These are phyloP conservation scores for Chalciporus piperatus DNA, from an alignment of 768 basidiomycete genomes.

Conservation along the genomic window DNA sequence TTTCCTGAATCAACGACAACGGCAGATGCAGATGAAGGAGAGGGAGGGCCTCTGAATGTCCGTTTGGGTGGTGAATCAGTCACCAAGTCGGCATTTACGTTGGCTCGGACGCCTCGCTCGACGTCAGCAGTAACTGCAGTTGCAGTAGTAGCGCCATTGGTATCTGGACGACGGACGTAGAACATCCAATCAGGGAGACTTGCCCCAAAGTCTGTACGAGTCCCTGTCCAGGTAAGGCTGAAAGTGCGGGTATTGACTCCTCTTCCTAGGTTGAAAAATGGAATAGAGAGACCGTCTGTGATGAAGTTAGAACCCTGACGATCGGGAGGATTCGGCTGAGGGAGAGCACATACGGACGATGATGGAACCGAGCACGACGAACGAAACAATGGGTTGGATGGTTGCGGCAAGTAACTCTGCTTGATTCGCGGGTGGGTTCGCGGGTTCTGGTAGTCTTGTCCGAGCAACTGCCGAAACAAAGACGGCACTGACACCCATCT, in stretches of 20 bases:
- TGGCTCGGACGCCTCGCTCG: conserved; percentile 17
- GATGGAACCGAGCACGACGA: conserved; percentile 85
- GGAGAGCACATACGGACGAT: conserved; percentile 58
- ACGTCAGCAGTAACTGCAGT: conserved; percentile 11
- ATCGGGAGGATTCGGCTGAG: background rate
- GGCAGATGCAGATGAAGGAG: background rate
- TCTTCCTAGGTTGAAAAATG: conserved; percentile 57
- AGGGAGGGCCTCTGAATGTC: background rate
- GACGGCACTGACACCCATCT: conserved; percentile 92
- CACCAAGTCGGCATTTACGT: background rate
- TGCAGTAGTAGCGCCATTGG: background rate
- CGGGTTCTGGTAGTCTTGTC: conserved; percentile 54
- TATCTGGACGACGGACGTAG: conserved; percentile 28
- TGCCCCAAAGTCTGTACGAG: conserved; percentile 30
- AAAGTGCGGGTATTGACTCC: conserved; percentile 44
- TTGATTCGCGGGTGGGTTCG: conserved; percentile 60
- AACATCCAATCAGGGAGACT: conserved; percentile 46
- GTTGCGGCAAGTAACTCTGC: conserved; percentile 67
- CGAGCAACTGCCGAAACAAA: conserved; percentile 81
- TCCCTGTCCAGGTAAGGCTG: conserved; percentile 44
- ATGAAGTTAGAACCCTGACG: background rate
- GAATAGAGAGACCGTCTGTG: conserved; percentile 67
- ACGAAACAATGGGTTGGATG: conserved; percentile 82
- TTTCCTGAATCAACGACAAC: background rate
- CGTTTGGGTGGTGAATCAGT: background rate